Base-by-base conservation (phyloP, 495 filamentous ascomycete species). In the Penicillium subrubescens region DNA sequence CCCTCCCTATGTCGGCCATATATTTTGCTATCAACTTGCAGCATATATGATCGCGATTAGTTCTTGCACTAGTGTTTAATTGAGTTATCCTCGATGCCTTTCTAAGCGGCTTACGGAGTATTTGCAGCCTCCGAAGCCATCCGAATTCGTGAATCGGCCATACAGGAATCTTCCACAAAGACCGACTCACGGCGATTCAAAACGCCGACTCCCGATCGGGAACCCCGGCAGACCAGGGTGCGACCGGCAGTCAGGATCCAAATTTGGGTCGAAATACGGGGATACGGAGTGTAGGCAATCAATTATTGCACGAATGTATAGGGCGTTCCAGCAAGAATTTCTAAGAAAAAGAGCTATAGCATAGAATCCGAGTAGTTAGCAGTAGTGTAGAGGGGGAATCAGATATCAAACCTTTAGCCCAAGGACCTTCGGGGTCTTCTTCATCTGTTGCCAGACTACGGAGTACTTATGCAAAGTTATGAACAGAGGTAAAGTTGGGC, bases 181-280 rank as follows among this genome's bases (percentile, higher is more conserved):
- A 51, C 29, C 8, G 23, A 51, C 10, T 29, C 23, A 29, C 48
- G 48, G 48, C 48, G 48, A 29, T 29, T 51, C 5, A 15, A 51
- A 51, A 14, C 23, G 48, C 48, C 48, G 48, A 51, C 7, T 51
- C 12, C 48, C 48, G 48, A 51, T 51, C 48, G 48, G 48, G n/a
- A 10, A 6, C 15, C 48, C 48, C 25, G 48, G 23, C 14, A 17
- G 8, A 23, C 2, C 25, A 52, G 15, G 48, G 25, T 31, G 11
- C 12, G 17, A 29, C 25, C 10, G 23, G 48, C 21, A 52, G 48
- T 52, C 12, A 52, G 25, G 27, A 52, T 52, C 25, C 25, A 52
- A 52, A 52, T 27, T 52, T 27, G 48, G 27, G 48, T 52, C 4
- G 25, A 52, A 29, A 52, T 31, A 52, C 25, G 48, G 25, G 23